Evolutionary conservation across 176 grass and related monocot species (phyloP), one percentile per base, ranked within the genome.

Genomic region (Musa troglodytarum): DNA sequence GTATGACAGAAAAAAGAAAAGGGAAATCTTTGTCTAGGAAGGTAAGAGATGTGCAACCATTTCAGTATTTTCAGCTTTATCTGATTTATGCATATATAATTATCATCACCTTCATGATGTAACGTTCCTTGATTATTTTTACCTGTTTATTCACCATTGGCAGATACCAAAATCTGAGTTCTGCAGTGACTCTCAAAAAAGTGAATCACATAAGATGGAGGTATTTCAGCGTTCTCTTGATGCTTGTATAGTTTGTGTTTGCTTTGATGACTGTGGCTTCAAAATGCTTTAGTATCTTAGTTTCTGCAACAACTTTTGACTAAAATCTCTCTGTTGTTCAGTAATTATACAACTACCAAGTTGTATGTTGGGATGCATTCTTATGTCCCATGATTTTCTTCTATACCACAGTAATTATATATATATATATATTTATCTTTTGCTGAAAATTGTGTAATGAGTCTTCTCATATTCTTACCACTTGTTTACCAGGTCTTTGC

Each of bases 1-100:
- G 77, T 68, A 82, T 87, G 85, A 77, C 63, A 66, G 88, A 88
- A 54, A 99, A 94, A 89, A 88, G 82, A 85, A 94, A 87, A 72
- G 77, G 78, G 9, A 99, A 91, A 74, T 43, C 78, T 67, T 87
- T 80, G 51, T 73, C 67, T 3, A 75, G 53, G 54, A 99, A 99
- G 86, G 95, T 99, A 94, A 68, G 55, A 76, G 5, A 76, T 63
- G 26, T 54, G 53, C 58, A 29, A 76, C 69, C 29, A 68, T 59
- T 69, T 13, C 1, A 72, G 50, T 62, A 22, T 24, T 51, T 72
- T 72, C 17, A 23, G 17, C 19, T 52, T 21, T 23, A 72, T 72
- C 15, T 22, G 17, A 71, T 72, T 53, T 22, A 53, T 72, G 17
- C 50, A 52, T 17, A 21, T 72, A 51, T 11, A 9, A 52, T 22